A percentile compares a stretch with the other conserved stretches of the same genome.
phyloP scores from a whole-genome alignment of 1,284 basidiomycete species.

The Irpex rosettiformis region DNA sequence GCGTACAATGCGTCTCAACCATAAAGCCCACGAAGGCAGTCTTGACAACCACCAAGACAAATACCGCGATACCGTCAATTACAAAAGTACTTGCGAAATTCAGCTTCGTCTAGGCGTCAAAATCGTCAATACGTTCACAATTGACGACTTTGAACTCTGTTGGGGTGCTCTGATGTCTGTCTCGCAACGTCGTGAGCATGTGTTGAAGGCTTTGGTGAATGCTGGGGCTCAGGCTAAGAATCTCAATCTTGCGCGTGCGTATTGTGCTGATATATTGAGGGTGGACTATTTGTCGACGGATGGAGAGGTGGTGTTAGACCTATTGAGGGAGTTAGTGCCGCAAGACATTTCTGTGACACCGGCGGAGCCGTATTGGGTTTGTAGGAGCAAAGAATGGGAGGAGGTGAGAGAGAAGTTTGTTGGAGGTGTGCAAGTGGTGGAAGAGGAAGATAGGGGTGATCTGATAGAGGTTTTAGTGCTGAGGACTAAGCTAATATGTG shows the following conservation, averaged over 20 bases:
- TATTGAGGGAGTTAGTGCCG: background rate
- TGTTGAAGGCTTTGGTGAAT: background rate
- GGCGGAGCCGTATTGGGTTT: background rate
- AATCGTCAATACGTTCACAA: background rate
- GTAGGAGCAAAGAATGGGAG: too few species aligned
- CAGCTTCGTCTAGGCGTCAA: background rate
- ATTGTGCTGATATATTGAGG: background rate
- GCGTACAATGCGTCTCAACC: background rate
- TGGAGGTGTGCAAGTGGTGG: too few species aligned
- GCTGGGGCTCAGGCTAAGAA: background rate
- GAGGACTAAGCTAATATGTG: background rate
- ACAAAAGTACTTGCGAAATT: background rate
- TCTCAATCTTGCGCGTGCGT: background rate
- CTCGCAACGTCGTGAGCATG: background rate
- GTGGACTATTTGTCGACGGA: background rate
- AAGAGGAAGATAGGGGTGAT: background rate
- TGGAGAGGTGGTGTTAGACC: background rate
- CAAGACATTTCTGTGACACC: background rate
- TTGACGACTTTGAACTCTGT: background rate
- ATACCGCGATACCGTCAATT: background rate
- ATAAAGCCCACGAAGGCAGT: background rate
- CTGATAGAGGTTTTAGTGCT: background rate
- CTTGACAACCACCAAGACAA: background rate
- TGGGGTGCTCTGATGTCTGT: background rate
- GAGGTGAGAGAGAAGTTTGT: too few species aligned